phyloP scores from a whole-genome alignment of 805 yeast species.

The Suhomyces prunicola region DNA sequence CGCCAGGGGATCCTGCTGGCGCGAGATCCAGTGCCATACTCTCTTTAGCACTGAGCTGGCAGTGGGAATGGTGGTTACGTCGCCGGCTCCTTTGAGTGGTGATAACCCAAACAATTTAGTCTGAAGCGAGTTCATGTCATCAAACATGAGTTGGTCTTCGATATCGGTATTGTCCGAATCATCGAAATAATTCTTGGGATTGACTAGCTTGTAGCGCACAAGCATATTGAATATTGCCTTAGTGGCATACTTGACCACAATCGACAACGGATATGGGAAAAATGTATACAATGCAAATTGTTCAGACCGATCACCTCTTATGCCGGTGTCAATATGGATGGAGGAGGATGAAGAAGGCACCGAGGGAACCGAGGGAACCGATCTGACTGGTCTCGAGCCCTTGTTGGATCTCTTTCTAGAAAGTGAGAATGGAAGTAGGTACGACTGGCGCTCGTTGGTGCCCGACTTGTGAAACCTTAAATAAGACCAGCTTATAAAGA shows the following conservation, averaged over 20 bases:
- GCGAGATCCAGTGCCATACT: slow-evolving; percentile 24
- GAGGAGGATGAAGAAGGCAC: slow-evolving; percentile 1
- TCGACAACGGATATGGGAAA: slow-evolving; percentile 40
- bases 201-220: slow-evolving; percentile 19
- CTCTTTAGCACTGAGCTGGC: slow-evolving; percentile 20
- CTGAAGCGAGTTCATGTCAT: slow-evolving; percentile 32
- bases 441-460: slow-evolving; percentile 42
- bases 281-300: slow-evolving; percentile 37
- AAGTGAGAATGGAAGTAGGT: slow-evolving; percentile 34
- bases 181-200: slow-evolving; percentile 18
- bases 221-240: slow-evolving; percentile 18
- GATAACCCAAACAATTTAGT: slow-evolving; percentile 39
- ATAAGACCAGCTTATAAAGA: slow-evolving; percentile 37
- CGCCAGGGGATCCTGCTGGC: slow-evolving; percentile 5
- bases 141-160: slow-evolving; percentile 18
- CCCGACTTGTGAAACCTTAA: slow-evolving; percentile 40
- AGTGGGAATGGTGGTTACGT: slow-evolving; percentile 29
- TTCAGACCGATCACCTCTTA: slow-evolving; percentile 26
- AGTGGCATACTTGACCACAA: slow-evolving; percentile 18
- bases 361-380: neutral
- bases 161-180: slow-evolving; percentile 20
- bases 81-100: slow-evolving; percentile 39
- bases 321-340: slow-evolving; percentile 7
- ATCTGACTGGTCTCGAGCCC: slow-evolving; percentile 10
- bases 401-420: slow-evolving; percentile 10